phyloP scores from a whole-genome alignment of 257 asterid species.

The Cinchona pubescens region DNA sequence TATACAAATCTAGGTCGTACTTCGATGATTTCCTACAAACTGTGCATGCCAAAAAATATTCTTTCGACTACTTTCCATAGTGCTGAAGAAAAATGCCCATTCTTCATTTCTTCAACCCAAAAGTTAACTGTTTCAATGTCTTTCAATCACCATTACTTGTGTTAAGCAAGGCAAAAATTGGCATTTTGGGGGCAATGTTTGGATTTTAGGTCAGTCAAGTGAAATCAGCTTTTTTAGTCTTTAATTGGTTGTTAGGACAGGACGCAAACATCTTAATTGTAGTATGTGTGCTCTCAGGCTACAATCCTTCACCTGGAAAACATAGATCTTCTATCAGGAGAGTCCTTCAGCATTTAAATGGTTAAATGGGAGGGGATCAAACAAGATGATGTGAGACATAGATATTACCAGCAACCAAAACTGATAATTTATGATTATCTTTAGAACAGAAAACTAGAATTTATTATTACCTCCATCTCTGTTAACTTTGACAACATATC shows the following conservation, averaged over 20 bases:
- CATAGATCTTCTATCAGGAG: conserved; percentile 25
- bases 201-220: conserved; percentile 30
- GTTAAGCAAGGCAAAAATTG: conserved; percentile 15
- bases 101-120: conserved; percentile 14
- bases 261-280: conserved; percentile 38
- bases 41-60: conserved; percentile 24
- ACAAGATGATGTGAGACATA: neutral
- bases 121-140: conserved; percentile 11
- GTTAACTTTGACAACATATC: conserved; percentile 48
- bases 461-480: conserved; percentile 54
- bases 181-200: conserved; percentile 33
- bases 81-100: conserved; percentile 19
- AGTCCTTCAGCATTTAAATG: neutral
- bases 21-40: conserved; percentile 25
- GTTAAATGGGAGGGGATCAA: neutral
- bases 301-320: conserved; percentile 53
- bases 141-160: conserved; percentile 8
- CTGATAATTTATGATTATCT: neutral
- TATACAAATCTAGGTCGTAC: conserved; percentile 24
- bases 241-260: conserved; percentile 33
- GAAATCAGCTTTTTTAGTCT: conserved; percentile 31
- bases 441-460: neutral
- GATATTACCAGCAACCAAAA: neutral
- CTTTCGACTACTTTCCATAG: conserved; percentile 17
- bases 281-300: conserved; percentile 58